A percentile compares a stretch with the other conserved stretches of the same genome.
These are phyloP conservation scores for Dactylellina drechsleri DNA, from an alignment of 2,329 filamentous ascomycete species.

Conservation along the genomic window DNA sequence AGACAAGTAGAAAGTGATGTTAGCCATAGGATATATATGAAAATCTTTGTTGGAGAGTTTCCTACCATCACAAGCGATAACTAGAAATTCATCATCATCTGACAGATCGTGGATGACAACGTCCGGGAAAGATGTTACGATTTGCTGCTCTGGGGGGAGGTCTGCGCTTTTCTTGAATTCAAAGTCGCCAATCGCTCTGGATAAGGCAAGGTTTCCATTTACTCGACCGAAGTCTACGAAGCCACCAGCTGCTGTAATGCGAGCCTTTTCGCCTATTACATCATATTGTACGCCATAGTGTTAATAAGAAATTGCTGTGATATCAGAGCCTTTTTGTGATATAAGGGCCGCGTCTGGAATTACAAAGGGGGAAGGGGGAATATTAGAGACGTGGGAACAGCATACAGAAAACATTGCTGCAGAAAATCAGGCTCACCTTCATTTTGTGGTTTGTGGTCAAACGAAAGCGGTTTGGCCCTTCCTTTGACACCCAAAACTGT, in stretches of 20 bases:
- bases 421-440: conserved; percentile 72
- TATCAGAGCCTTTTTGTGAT: not conserved
- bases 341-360: not conserved
- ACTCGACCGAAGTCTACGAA: conserved; percentile 99
- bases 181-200: conserved; percentile 97
- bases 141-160: conserved; percentile 96
- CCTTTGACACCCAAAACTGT: conserved; percentile 96
- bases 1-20: conserved; percentile 11
- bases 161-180: conserved; percentile 99
- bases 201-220: conserved; percentile 96
- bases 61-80: conserved; percentile 91
- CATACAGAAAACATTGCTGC: conserved; percentile 3
- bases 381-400: too few species aligned
- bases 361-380: too few species aligned
- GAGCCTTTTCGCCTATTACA: conserved; percentile 83
- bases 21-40: conserved; percentile 1
- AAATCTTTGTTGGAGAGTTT: not conserved
- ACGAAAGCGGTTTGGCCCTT: conserved; percentile 95
- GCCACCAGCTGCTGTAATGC: conserved; percentile 93
- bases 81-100: conserved; percentile 94
- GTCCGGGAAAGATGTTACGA: conserved; percentile 96
- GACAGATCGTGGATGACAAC: conserved; percentile 89
- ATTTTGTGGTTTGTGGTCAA: conserved; percentile 98
- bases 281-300: not conserved
- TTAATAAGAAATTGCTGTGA: conserved; percentile 9